Conservation (phyloP, 2,329 filamentous ascomycete species). For the Elsinoe arachidis region DNA sequence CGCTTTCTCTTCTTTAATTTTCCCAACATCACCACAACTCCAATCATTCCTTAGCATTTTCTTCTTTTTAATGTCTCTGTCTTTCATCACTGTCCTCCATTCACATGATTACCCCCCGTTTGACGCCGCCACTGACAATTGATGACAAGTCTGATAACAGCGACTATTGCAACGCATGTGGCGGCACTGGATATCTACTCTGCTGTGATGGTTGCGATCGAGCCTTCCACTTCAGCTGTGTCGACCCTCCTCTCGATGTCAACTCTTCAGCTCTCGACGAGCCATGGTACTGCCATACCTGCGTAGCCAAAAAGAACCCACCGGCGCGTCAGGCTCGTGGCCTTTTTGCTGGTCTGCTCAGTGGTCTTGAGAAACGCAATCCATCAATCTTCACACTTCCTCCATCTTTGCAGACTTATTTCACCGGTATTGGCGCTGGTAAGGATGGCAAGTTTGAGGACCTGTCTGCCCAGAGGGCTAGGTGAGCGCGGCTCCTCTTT, state of each 20-base stretch:
- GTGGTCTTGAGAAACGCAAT: constrained; percentile 32
- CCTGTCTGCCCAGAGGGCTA: constrained; percentile 45
- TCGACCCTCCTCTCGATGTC: constrained; percentile 62
- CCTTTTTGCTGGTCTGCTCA: constrained; percentile 56
- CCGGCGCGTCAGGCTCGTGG: constrained; percentile 37
- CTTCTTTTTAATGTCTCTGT: constrained; percentile 10
- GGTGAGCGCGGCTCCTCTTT: constrained; percentile 40
- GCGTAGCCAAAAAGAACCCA: constrained; percentile 39
- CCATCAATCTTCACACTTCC: constrained; percentile 49
- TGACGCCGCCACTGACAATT: constrained; percentile 32
- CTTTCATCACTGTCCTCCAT: not conserved
- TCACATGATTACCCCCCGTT: constrained; percentile 12
- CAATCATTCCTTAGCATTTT: constrained; percentile 9
- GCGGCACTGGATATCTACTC: constrained; percentile 72
- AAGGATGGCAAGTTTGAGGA: constrained; percentile 76
- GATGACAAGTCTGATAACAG: constrained; percentile 57
- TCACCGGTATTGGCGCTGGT: constrained; percentile 69
- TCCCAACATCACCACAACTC: constrained; percentile 2
- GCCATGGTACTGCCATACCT: constrained; percentile 74
- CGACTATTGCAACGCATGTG: constrained; percentile 82
- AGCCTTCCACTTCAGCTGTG: constrained; percentile 83
- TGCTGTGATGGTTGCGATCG: constrained; percentile 90
- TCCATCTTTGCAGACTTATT: constrained; percentile 60
- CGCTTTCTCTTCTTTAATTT: constrained; percentile 24
- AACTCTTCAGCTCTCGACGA: constrained; percentile 50